Evolutionary conservation across 2,329 filamentous ascomycete species (phyloP).

Genomic region (Leptosphaerulina australis): DNA sequence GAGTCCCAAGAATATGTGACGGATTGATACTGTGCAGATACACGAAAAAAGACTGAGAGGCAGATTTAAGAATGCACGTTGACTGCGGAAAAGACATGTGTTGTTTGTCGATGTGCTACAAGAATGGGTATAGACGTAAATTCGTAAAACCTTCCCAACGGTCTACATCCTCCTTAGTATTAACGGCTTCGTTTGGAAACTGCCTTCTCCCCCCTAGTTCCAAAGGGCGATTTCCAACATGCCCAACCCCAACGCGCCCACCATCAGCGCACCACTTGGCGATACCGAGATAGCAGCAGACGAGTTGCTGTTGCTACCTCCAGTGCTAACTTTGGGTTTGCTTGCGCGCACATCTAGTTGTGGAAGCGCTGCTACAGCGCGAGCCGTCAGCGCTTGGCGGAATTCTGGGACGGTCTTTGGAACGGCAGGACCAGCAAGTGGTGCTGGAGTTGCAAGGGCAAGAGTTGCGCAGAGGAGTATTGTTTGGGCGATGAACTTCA

Average conservation of each 20-base stretch:
- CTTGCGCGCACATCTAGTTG: slow-evolving; percentile 30
- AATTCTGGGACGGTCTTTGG: slow-evolving; percentile 20
- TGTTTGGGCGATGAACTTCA: slow-evolving; percentile 35
- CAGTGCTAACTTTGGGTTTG: slow-evolving; percentile 16
- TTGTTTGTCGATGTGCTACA: no score
- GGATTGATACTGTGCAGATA: no score
- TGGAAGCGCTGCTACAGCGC: slow-evolving; percentile 19
- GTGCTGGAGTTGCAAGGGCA: slow-evolving; percentile 38
- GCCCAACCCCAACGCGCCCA: slow-evolving; percentile 36
- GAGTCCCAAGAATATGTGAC: no score
- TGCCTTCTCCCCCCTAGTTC: slow-evolving; percentile 15
- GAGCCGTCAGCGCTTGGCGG: slow-evolving; percentile 15
- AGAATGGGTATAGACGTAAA: no score
- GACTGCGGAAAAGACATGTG: no score
- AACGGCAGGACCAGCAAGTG: slow-evolving; percentile 17
- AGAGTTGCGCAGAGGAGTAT: slow-evolving; percentile 34
- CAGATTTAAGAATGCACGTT: no score
- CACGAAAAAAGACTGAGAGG: no score
- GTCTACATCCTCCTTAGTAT: no score
- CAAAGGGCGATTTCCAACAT: slow-evolving; percentile 33
- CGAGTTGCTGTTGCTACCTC: slow-evolving; percentile 15
- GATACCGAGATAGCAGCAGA: slow-evolving; percentile 27
- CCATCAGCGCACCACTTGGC: slow-evolving; percentile 32
- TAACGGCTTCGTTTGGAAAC: neutral
- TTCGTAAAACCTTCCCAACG: no score